Conservation (phyloP, 2,329 filamentous ascomycete species). For the Alternaria arbusti region DNA sequence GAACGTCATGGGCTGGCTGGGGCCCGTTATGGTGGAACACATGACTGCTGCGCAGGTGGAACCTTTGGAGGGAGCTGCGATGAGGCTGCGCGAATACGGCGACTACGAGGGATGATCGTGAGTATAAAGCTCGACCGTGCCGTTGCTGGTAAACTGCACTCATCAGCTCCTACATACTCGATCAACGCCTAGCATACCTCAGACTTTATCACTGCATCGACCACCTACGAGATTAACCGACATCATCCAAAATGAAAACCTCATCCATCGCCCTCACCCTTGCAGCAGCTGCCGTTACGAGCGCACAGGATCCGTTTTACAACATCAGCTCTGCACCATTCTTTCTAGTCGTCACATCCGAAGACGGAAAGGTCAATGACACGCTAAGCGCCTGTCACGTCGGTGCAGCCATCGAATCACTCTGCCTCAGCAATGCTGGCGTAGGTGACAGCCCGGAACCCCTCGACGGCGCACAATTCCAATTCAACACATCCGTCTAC, state of each 20-base stretch:
- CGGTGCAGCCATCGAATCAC: conserved; percentile 57
- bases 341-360: conserved; percentile 49
- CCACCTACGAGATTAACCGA: background rate
- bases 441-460: conserved; percentile 25
- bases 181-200: background rate
- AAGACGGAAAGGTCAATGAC: conserved; percentile 49
- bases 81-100: conserved; percentile 7
- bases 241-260: conserved; percentile 27
- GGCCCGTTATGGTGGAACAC: conserved; percentile 12
- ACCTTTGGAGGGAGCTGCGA: conserved; percentile 6
- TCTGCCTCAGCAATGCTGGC: conserved; percentile 47
- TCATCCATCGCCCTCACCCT: conserved; percentile 27
- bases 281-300: conserved; percentile 28
- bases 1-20: conserved; percentile 13
- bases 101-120: background rate
- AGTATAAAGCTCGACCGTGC: conserved; percentile 15
- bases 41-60: conserved; percentile 17
- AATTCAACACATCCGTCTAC: conserved; percentile 44
- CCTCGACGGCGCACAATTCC: conserved; percentile 29
- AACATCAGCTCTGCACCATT: conserved; percentile 54
- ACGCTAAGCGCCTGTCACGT: conserved; percentile 55
- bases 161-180: background rate
- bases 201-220: background rate
- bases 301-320: conserved; percentile 38
- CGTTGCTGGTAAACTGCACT: background rate